phyloP scores from a whole-genome alignment of 2,329 filamentous ascomycete species.

The Aspergillus sergii region DNA sequence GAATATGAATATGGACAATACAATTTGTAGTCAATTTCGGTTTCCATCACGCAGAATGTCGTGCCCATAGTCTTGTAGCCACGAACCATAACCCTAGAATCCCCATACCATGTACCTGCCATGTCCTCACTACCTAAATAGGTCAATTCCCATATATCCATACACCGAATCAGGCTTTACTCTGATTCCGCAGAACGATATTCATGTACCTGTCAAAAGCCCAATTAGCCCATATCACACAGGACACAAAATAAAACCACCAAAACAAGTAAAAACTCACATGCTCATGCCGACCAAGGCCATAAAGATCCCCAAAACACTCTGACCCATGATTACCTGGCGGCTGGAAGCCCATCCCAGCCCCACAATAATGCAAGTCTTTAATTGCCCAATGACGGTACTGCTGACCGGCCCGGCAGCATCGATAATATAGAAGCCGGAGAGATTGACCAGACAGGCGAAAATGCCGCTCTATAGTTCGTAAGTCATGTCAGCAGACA shows the following conservation, averaged over 20 bases:
- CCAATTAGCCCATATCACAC: neutral
- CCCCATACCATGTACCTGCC: no score
- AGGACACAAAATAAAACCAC: no score
- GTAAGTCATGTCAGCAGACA: neutral
- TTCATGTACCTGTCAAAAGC: conserved; percentile 19
- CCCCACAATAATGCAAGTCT: conserved; percentile 67
- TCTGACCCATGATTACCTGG: conserved; percentile 17
- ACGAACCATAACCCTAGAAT: no score
- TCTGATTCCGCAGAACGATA: conserved; percentile 16
- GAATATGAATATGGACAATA: no score
- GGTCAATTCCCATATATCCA: neutral
- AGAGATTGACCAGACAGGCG: conserved; percentile 26
- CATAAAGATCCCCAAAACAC: conserved; percentile 20
- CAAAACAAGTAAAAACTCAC: conserved; percentile 10
- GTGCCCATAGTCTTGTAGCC: no score
- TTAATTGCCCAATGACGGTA: conserved; percentile 67
- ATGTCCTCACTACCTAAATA: neutral
- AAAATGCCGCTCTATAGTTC: conserved; percentile 21
- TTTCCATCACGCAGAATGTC: no score
- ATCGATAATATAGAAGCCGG: conserved; percentile 31
- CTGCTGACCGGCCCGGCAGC: conserved; percentile 61
- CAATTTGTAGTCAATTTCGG: no score
- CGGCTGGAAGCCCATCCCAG: conserved; percentile 55
- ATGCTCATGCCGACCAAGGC: conserved; percentile 25
- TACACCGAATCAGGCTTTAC: neutral